A percentile compares a stretch with the other conserved stretches of the same genome.
Evolutionary conservation across 2,329 filamentous ascomycete genomes (phyloP).

Genomic region (Pyricularia pennisetigena): DNA sequence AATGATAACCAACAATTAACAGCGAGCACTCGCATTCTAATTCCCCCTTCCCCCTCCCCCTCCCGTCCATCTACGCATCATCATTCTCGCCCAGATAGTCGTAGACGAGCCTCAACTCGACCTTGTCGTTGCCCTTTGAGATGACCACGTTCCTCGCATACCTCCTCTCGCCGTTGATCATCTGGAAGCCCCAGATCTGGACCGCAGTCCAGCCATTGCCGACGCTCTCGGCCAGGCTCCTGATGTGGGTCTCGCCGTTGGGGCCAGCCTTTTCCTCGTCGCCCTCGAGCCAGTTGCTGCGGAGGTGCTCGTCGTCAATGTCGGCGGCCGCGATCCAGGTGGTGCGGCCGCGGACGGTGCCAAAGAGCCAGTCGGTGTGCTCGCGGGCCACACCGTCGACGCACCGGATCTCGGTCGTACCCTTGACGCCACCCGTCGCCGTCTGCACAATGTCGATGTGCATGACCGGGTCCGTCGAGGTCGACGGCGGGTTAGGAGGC

Average conservation of each 20-base stretch:
- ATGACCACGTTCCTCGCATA: conserved; percentile 44
- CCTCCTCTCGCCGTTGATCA: conserved; percentile 38
- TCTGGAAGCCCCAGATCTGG: conserved; percentile 54
- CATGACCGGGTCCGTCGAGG: conserved; percentile 24
- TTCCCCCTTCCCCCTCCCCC: conserved; percentile 1
- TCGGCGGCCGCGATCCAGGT: conserved; percentile 36
- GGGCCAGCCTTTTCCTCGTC: conserved; percentile 38
- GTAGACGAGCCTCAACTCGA: conserved; percentile 44
- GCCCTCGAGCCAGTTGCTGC: conserved; percentile 49
- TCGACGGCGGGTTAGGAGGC: conserved; percentile 28
- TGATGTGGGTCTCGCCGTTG: conserved; percentile 52
- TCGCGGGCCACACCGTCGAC: conserved; percentile 43
- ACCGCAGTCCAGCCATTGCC: conserved; percentile 43
- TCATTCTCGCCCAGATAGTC: conserved; percentile 29
- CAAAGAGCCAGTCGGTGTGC: conserved; percentile 75
- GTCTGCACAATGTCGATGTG: conserved; percentile 67
- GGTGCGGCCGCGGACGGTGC: conserved; percentile 53
- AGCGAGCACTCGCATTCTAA: background rate
- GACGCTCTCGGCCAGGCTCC: conserved; percentile 48
- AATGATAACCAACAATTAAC: background rate
- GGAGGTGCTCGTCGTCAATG: conserved; percentile 45
- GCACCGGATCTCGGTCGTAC: conserved; percentile 46
- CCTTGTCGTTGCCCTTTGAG: conserved; percentile 37
- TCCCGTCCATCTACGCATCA: conserved; percentile 7
- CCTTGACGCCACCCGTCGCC: conserved; percentile 60